Evolutionary conservation across 2,329 filamentous ascomycete genomes (phyloP).

Genomic region (Parafenestella ontariensis): DNA sequence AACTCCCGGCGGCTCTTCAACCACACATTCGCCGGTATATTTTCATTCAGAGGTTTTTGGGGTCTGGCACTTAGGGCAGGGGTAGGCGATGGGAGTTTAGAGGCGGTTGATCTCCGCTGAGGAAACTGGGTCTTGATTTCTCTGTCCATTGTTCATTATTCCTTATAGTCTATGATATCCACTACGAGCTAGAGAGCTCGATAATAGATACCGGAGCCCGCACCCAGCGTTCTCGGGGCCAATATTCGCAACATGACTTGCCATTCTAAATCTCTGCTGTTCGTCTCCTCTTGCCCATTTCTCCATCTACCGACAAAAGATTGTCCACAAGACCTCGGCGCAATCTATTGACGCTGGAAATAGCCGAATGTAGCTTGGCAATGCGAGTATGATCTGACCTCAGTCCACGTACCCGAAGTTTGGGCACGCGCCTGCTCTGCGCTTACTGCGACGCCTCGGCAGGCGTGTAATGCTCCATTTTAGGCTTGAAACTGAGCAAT

Average conservation of each 20-base stretch:
- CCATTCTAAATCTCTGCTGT: background rate
- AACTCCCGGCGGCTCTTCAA: background rate
- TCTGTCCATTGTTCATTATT: constrained; percentile 6
- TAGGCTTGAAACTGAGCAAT: background rate
- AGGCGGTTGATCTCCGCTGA: background rate
- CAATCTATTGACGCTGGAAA: constrained; percentile 2
- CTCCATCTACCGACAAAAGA: background rate
- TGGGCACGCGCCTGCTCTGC: constrained; percentile 9
- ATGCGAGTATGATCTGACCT: constrained; percentile 14
- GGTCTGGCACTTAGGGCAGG: background rate
- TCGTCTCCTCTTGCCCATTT: background rate
- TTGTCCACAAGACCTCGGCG: background rate
- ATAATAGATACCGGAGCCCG: background rate
- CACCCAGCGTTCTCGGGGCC: background rate
- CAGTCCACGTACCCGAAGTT: constrained; percentile 5
- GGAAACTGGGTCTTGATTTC: constrained; percentile 3
- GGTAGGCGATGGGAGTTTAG: background rate
- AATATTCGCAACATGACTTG: background rate
- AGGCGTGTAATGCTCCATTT: background rate
- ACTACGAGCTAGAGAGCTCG: constrained; percentile 4
- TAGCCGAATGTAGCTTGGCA: constrained; percentile 4
- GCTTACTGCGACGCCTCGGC: background rate
- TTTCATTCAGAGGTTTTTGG: background rate
- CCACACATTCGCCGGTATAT: background rate
- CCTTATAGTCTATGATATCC: constrained; percentile 24